phyloP scores from a whole-genome alignment of 2,329 filamentous ascomycete species.

The Hymenotorrendiella dingleyae region DNA sequence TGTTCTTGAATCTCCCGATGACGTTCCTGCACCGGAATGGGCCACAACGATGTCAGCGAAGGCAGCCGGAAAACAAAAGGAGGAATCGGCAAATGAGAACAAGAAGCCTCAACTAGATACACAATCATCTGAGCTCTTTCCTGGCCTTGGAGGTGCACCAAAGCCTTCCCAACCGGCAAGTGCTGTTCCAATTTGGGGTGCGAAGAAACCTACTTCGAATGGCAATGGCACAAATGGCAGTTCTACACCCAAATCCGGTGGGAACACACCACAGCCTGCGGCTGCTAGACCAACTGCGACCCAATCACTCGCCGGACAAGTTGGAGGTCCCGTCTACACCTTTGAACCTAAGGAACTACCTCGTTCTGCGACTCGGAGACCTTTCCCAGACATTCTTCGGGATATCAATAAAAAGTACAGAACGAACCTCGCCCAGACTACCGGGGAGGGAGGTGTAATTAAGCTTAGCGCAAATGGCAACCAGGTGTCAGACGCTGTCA shows the following conservation, averaged over 20 bases:
- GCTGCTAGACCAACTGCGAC: constrained; percentile 31
- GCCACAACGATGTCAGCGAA: constrained; percentile 51
- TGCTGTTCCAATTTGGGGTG: constrained; percentile 66
- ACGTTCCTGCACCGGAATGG: constrained; percentile 42
- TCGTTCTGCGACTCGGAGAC: constrained; percentile 73
- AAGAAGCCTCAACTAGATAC: constrained; percentile 59
- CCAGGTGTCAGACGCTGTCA: constrained; percentile 56
- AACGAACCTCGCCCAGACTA: constrained; percentile 73
- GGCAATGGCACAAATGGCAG: constrained; percentile 41
- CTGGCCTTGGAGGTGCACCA: constrained; percentile 68
- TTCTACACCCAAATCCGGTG: constrained; percentile 55
- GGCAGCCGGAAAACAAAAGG: constrained; percentile 63
- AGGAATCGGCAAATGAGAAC: constrained; percentile 36
- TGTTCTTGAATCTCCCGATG: constrained; percentile 31
- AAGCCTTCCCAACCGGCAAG: constrained; percentile 55
- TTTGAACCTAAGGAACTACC: constrained; percentile 61
- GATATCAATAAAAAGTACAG: constrained; percentile 91
- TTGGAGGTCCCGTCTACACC: constrained; percentile 31
- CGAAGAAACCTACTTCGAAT: constrained; percentile 45
- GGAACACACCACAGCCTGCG: constrained; percentile 34
- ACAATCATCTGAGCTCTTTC: constrained; percentile 86
- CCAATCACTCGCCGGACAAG: constrained; percentile 68
- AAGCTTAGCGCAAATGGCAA: constrained; percentile 83
- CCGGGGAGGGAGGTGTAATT: constrained; percentile 64
- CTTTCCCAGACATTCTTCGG: constrained; percentile 76